phyloP scores from a whole-genome alignment of 2,329 filamentous ascomycete species.

The Botrytis tulipae region DNA sequence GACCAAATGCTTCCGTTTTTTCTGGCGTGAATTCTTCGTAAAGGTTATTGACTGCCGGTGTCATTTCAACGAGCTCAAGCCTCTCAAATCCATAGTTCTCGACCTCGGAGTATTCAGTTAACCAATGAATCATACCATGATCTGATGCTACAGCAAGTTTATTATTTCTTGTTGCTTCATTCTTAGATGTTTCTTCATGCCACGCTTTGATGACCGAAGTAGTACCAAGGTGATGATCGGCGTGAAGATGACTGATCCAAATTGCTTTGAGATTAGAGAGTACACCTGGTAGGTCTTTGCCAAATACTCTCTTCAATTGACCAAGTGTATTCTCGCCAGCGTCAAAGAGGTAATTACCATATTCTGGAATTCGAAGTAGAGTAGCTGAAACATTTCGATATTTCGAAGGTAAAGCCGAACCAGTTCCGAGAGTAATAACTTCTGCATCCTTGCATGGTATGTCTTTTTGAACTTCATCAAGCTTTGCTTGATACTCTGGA shows the following conservation, averaged over 20 bases:
- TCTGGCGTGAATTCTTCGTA: conserved; percentile 41
- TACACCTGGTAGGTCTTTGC: conserved; percentile 64
- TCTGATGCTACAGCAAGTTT: conserved; percentile 69
- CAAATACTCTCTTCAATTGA: conserved; percentile 75
- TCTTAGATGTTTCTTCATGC: conserved; percentile 53
- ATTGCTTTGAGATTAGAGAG: conserved; percentile 77
- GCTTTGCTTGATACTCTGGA: conserved; percentile 48
- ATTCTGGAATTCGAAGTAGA: conserved; percentile 76
- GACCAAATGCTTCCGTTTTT: conserved; percentile 53
- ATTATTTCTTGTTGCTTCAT: conserved; percentile 41
- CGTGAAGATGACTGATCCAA: conserved; percentile 94
- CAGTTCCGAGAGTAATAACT: conserved; percentile 84
- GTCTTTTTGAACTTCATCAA: conserved; percentile 55
- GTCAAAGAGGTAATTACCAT: conserved; percentile 88
- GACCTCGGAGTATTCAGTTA: conserved; percentile 75
- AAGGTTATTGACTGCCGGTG: conserved; percentile 23
- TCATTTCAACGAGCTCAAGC: conserved; percentile 31
- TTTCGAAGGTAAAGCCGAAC: conserved; percentile 85
- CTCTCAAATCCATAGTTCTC: conserved; percentile 73
- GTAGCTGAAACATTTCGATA: conserved; percentile 94
- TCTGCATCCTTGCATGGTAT: conserved; percentile 75
- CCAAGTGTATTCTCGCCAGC: conserved; percentile 90
- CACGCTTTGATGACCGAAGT: conserved; percentile 79
- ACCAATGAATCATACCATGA: conserved; percentile 67
- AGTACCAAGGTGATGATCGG: conserved; percentile 90